Evolutionary conservation across 805 yeast species (phyloP).

Genomic region (Nakazawaea wickerhamii): DNA sequence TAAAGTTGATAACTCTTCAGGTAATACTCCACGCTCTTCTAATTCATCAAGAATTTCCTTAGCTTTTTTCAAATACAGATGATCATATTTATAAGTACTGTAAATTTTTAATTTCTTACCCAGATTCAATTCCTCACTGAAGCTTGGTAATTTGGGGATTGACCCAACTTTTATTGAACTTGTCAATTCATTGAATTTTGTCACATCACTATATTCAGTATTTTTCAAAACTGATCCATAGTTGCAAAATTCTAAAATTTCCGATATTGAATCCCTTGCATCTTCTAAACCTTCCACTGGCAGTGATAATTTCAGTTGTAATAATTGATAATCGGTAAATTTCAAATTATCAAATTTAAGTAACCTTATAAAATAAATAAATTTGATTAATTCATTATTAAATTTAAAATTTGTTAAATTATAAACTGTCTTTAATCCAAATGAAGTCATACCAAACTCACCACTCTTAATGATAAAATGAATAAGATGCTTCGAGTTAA

Average conservation of each 20-base stretch:
- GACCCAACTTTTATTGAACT: not conserved
- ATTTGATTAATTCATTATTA: conserved; percentile 4
- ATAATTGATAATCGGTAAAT: not conserved
- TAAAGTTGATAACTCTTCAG: not conserved
- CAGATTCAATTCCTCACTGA: no score
- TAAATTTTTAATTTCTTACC: conserved; percentile 8
- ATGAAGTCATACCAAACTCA: conserved; percentile 7
- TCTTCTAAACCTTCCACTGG: not conserved
- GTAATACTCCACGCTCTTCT: not conserved
- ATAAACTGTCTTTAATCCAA: conserved; percentile 9
- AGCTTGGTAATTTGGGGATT: not conserved
- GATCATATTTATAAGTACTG: conserved; percentile 3
- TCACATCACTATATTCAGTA: not conserved
- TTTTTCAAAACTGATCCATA: conserved; percentile 3
- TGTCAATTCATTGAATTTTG: conserved; percentile 2
- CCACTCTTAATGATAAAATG: conserved; percentile 10
- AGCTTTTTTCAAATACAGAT: conserved; percentile 7
- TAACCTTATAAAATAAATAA: conserved; percentile 8
- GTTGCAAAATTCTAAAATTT: not conserved
- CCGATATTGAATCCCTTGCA: not conserved
- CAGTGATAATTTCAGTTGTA: conserved; percentile 3
- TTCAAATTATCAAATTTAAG: not conserved
- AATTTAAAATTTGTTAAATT: conserved; percentile 1
- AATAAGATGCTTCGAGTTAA: conserved; percentile 6
- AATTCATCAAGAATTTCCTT: not conserved